These are phyloP conservation scores for Alternaria arborescens DNA, from an alignment of 2,329 filamentous ascomycete genomes.

Conservation along the genomic window DNA sequence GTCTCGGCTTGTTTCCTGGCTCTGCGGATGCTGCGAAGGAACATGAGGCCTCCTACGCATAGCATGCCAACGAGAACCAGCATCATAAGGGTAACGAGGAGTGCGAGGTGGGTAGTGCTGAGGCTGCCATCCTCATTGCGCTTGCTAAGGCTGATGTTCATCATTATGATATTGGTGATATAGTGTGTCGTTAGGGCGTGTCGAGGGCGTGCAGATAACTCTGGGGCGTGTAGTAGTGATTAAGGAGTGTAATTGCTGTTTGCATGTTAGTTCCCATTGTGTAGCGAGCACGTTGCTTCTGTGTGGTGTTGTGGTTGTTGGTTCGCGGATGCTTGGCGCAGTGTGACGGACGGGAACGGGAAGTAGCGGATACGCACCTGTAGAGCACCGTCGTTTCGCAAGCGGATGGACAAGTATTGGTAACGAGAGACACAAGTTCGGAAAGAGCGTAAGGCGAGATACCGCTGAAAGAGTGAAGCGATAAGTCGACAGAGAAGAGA, in stretches of 20 bases:
- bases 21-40: conserved; percentile 73
- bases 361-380: conserved; percentile 39
- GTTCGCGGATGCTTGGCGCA: conserved; percentile 28
- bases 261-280: conserved; percentile 30
- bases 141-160: conserved; percentile 61
- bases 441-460: conserved; percentile 56
- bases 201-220: conserved; percentile 31
- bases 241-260: conserved; percentile 40
- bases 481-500: conserved; percentile 52
- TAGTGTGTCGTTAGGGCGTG: conserved; percentile 32
- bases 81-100: conserved; percentile 81
- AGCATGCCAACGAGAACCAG: conserved; percentile 77
- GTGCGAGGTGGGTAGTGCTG: conserved; percentile 71
- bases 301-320: conserved; percentile 25
- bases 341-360: conserved; percentile 20
- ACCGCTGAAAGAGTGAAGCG: conserved; percentile 73
- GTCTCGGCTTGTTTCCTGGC: conserved; percentile 56
- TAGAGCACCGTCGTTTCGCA: conserved; percentile 24
- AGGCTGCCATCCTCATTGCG: conserved; percentile 59
- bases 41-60: conserved; percentile 72
- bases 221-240: conserved; percentile 26
- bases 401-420: conserved; percentile 19
- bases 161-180: conserved; percentile 38
- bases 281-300: conserved; percentile 10
- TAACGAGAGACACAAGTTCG: conserved; percentile 34